Conservation (phyloP, 257 asterid species). For the Ligustrum vulgare region DNA sequence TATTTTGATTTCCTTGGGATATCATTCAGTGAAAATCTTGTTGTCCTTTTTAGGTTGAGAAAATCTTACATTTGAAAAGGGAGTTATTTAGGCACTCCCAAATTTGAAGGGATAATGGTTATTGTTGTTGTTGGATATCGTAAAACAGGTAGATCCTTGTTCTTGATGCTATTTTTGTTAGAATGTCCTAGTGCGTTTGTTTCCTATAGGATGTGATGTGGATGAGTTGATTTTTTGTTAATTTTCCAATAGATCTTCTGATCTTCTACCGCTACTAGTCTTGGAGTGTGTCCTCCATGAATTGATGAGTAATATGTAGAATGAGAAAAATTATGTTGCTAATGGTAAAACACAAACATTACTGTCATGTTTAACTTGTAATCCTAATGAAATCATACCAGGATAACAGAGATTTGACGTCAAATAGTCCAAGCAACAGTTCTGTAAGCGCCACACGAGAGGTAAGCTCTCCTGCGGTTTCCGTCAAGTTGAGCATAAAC, state of each 20-base stretch:
- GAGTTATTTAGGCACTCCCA: not conserved
- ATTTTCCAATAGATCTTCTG: not conserved
- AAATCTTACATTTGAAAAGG: not conserved
- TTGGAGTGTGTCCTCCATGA: not conserved
- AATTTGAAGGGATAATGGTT: not conserved
- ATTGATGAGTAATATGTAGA: not conserved
- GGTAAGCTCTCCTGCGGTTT: slow-evolving; percentile 64
- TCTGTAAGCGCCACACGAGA: slow-evolving; percentile 72
- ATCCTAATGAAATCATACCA: slow-evolving; percentile 27
- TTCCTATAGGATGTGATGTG: not conserved
- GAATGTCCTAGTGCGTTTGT: not conserved
- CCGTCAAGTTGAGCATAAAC: slow-evolving; percentile 49
- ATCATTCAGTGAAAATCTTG: not conserved
- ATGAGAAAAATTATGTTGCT: not conserved
- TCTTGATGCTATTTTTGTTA: not conserved
- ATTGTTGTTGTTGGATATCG: not conserved
- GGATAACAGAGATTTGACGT: slow-evolving; percentile 72
- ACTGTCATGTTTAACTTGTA: slow-evolving; percentile 14
- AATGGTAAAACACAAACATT: not conserved
- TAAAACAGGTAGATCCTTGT: not conserved
- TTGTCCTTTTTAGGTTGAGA: not conserved
- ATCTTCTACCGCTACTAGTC: not conserved
- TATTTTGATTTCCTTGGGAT: too few species aligned
- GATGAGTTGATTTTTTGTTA: not conserved
- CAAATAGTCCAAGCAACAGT: slow-evolving; percentile 73